phyloP scores from a whole-genome alignment of 345 rosid species.

The Hibiscus tridactylites region DNA sequence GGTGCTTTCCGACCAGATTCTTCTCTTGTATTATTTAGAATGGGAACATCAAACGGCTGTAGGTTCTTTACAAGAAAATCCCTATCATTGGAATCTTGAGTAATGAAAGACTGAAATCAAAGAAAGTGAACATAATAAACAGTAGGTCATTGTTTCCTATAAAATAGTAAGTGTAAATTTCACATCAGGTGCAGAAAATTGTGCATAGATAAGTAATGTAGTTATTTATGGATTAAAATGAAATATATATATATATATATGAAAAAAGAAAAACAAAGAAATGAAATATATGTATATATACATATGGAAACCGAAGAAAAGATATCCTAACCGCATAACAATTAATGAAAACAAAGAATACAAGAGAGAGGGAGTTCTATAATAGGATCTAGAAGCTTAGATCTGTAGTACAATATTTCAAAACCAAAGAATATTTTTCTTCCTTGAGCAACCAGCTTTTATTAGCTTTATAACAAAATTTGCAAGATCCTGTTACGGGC shows the following conservation, averaged over 20 bases:
- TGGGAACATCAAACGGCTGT: constrained; percentile 63
- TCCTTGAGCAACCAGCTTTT: background rate
- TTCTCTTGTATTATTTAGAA: constrained; percentile 51
- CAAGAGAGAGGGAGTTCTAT: background rate
- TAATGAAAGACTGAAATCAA: constrained; percentile 62
- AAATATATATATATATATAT: background rate
- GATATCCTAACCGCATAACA: background rate
- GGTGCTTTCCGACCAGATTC: constrained; percentile 29
- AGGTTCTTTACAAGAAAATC: constrained; percentile 72
- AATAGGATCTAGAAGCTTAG: background rate
- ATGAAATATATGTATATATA: too few relatives aligned
- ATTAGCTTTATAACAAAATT: background rate
- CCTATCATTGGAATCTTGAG: constrained; percentile 80
- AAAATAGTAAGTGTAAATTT: background rate
- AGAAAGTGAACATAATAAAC: constrained; percentile 4
- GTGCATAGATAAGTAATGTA: background rate
- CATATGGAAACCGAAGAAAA: background rate
- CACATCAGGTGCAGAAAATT: background rate
- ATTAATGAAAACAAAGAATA: background rate
- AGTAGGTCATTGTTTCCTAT: too few relatives aligned
- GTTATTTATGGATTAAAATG: background rate
- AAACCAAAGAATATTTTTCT: background rate
- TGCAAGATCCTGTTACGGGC: background rate
- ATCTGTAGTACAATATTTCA: background rate
- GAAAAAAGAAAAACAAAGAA: too few relatives aligned